Evolutionary conservation across 129 eudicot genomes (phyloP).

Genomic region (Flaveria linearis): DNA sequence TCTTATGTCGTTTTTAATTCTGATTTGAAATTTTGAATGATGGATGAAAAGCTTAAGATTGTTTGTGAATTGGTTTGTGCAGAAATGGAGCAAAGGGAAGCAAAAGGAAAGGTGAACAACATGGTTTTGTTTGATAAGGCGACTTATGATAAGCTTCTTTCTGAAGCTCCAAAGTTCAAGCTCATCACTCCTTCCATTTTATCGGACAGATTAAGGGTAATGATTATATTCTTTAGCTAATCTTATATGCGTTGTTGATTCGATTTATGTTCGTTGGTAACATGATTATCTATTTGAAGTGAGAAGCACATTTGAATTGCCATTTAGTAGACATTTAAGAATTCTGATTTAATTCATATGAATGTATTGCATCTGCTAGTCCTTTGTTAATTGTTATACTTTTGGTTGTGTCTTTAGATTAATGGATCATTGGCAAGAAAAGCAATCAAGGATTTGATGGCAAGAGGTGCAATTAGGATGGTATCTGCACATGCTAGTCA

Average conservation of each 20-base stretch:
- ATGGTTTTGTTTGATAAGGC: constrained; percentile 92
- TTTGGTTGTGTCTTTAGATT: constrained; percentile 37
- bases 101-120: constrained; percentile 99
- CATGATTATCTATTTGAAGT: too few species aligned
- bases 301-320: too few species aligned
- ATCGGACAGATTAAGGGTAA: constrained; percentile 92
- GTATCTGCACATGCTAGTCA: constrained; percentile 74
- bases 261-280: too few species aligned
- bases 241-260: neutral
- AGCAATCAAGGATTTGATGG: constrained; percentile 83
- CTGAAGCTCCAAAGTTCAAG: constrained; percentile 88
- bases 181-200: constrained; percentile 83
- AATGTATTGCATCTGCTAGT: neutral
- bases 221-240: neutral
- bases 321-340: too few species aligned
- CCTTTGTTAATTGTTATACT: neutral
- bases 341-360: neutral
- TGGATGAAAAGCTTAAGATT: neutral
- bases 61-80: constrained; percentile 23
- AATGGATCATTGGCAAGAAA: constrained; percentile 89
- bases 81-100: constrained; percentile 99
- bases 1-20: neutral
- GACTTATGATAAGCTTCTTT: constrained; percentile 87
- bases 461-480: constrained; percentile 79
- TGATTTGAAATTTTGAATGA: too few species aligned